Base-by-base conservation (phyloP, 2,329 filamentous ascomycete genomes). In the Helotiales sp. region DNA sequence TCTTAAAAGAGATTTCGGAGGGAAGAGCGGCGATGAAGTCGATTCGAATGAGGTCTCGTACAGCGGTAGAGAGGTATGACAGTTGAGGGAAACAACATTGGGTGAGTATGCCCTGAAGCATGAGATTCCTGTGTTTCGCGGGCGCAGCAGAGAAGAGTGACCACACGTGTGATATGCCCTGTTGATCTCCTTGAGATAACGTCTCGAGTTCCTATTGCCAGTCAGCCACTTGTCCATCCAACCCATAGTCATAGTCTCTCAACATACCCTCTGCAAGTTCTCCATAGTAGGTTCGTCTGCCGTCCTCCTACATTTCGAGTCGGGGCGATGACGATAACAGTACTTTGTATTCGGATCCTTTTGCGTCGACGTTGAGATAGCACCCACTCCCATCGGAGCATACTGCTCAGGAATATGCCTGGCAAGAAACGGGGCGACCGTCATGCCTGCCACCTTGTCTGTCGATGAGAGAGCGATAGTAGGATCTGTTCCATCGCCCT, bases 21-120 rank as follows among this genome's bases (percentile, higher is more conserved):
- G 96, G 96, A 0, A 99, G 85, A 6, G 95, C 93, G 37, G 91
- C 88, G 59, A 99, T 83, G 77, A 98, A 99, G 81, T 99, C 96
- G 81, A 99, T 98, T 79, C 97, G 96, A 76, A 99, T 94, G 70
- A 98, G 90, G 72, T 98, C 94, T 70, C 93, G 91, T 54, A 99
- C 92, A 72, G 93, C 92, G 69, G 93, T 89, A 1, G 95, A 96
- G 65, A 99, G 90, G 72, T 92, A 94, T 34, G 96, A 98, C 6
- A 99, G 87, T 76, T 99, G 96, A 1, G 96, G 95, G 76, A 99
- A 98, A 81, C 96, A 99, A 79, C 95, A 98, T 79, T 98, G 94
- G 0, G 95, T 91, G 69, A 99, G 89, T 75, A 99, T 95, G 72
- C 96, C 96, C 78, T 97, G 93, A 7, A 99, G 86, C 92, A 99